phyloP scores from a whole-genome alignment of 345 rosid species.

The Diplotaxis tenuifolia region DNA sequence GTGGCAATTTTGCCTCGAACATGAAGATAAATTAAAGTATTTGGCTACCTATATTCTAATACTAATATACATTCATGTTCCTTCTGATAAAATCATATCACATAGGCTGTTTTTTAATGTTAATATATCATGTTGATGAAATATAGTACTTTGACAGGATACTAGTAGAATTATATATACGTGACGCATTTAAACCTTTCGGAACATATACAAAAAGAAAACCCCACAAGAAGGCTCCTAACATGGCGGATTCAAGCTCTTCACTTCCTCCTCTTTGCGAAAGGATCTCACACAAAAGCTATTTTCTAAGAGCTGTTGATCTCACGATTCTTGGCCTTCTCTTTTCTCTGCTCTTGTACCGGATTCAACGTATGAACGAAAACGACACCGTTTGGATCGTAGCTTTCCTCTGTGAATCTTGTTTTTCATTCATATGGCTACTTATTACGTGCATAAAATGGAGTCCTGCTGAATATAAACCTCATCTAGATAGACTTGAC shows the following conservation, averaged over 20 bases:
- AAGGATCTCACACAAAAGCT: slow-evolving; percentile 17
- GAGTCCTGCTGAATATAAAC: slow-evolving; percentile 46
- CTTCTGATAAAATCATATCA: background rate
- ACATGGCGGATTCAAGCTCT: slow-evolving; percentile 15
- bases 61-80: background rate
- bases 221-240: background rate
- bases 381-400: slow-evolving; percentile 50
- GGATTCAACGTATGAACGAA: slow-evolving; percentile 1
- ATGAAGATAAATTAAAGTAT: background rate
- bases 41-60: background rate
- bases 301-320: background rate
- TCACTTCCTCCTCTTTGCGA: slow-evolving; percentile 10
- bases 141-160: background rate
- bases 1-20: background rate
- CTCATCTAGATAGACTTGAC: slow-evolving; percentile 44
- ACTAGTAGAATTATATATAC: background rate
- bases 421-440: slow-evolving; percentile 41
- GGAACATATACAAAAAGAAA: background rate
- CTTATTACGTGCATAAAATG: slow-evolving; percentile 45
- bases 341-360: background rate
- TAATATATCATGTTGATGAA: background rate
- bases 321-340: slow-evolving; percentile 2
- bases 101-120: background rate
- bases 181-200: background rate
- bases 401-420: slow-evolving; percentile 37